These are phyloP conservation scores for Leptographium procerum DNA, from an alignment of 2,329 filamentous ascomycete genomes.

Conservation along the genomic window DNA sequence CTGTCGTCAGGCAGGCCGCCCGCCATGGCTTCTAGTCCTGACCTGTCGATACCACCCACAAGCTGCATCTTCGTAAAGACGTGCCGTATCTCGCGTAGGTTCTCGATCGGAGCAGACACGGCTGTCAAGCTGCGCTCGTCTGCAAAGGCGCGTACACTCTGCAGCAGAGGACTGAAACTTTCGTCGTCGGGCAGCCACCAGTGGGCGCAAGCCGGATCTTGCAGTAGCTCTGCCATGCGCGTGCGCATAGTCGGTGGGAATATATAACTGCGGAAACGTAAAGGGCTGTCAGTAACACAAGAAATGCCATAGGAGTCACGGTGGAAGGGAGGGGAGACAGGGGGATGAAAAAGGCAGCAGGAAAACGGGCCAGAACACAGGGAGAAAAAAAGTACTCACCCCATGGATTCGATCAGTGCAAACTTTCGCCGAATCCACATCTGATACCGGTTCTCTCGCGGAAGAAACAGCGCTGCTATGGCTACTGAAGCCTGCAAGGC, in stretches of 20 bases:
- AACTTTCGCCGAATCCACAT: conserved; percentile 75
- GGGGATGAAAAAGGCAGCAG: conserved; percentile 3
- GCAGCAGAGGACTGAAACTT: conserved; percentile 61
- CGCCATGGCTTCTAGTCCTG: background rate
- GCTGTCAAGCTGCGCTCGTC: conserved; percentile 59
- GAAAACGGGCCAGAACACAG: background rate
- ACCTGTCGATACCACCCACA: conserved; percentile 1
- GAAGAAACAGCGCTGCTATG: conserved; percentile 70
- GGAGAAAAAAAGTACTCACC: conserved; percentile 8
- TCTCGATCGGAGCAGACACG: conserved; percentile 47
- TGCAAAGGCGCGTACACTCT: conserved; percentile 68
- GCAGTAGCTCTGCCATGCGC: conserved; percentile 67
- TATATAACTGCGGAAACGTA: conserved; percentile 69
- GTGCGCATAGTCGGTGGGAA: conserved; percentile 63
- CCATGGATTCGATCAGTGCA: conserved; percentile 53
- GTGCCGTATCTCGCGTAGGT: conserved; percentile 62
- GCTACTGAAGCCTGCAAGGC: conserved; percentile 65
- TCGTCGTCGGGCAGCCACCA: conserved; percentile 90
- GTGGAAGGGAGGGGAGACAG: background rate
- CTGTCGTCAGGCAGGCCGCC: background rate
- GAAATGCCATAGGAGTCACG: background rate
- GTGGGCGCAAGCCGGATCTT: conserved; percentile 55
- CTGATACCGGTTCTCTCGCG: conserved; percentile 57
- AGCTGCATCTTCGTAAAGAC: conserved; percentile 57
- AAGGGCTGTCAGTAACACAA: background rate